A percentile compares a stretch with the other conserved stretches of the same genome.
Conservation (phyloP, 78 protist genomes). For the Dictyostelium firmibasis region DNA sequence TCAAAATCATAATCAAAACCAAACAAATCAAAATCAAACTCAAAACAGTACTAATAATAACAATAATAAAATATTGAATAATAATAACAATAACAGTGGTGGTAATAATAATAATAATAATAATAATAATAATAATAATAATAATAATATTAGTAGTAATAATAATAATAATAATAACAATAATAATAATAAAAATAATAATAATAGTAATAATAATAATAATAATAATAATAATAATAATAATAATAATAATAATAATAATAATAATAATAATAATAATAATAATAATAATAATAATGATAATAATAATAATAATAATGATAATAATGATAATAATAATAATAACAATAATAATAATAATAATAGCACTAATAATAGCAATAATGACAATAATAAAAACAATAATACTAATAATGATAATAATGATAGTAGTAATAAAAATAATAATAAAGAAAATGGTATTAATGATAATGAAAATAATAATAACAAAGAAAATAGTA, state of each 20-base stretch:
- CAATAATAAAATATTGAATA: no score
- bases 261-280: no score
- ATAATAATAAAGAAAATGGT: not conserved
- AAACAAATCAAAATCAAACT: not conserved
- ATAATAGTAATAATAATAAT: not conserved
- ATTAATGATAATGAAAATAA: not conserved
- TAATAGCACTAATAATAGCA: not conserved
- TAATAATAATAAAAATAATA: no score
- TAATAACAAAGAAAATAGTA: not conserved
- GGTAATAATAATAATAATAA: not conserved
- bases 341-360: not conserved
- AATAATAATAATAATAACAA: no score
- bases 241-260: no score
- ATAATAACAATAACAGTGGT: not conserved
- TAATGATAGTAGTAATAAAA: not conserved
- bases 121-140: no score
- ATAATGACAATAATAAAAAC: not conserved
- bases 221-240: not conserved
- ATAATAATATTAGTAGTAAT: no score
- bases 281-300: not conserved
- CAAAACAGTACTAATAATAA: no score
- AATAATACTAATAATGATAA: not conserved
- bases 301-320: not conserved
- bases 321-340: not conserved
- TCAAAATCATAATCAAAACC: not conserved